Conservation (phyloP, 768 basidiomycete genomes). For the Suillus fuscotomentosus region DNA sequence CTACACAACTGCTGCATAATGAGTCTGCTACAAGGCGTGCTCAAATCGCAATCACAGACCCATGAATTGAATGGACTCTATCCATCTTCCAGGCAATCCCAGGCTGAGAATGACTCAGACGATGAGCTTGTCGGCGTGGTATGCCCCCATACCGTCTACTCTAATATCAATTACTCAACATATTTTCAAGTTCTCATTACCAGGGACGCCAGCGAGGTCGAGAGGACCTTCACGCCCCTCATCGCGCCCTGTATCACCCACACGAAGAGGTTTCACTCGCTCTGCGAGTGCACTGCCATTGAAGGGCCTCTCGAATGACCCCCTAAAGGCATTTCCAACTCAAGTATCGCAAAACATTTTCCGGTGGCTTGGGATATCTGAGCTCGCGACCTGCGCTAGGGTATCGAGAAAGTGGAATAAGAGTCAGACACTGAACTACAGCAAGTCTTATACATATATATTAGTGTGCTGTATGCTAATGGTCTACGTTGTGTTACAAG, state of each 20-base stretch:
- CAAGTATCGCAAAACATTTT: slow-evolving; percentile 83
- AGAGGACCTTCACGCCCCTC: slow-evolving; percentile 47
- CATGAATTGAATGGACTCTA: slow-evolving; percentile 19
- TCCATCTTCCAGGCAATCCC: slow-evolving; percentile 7
- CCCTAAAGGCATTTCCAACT: slow-evolving; percentile 72
- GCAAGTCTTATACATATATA: slow-evolving; percentile 37
- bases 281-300: slow-evolving; percentile 19
- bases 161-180: slow-evolving; percentile 11
- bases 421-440: slow-evolving; percentile 90
- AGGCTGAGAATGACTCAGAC: slow-evolving; percentile 52
- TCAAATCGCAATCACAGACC: slow-evolving; percentile 47
- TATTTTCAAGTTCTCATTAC: slow-evolving; percentile 53
- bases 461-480: not conserved
- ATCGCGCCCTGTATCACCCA: slow-evolving; percentile 33
- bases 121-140: slow-evolving; percentile 74
- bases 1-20: slow-evolving; percentile 41
- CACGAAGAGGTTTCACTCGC: slow-evolving; percentile 19
- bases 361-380: slow-evolving; percentile 51
- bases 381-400: slow-evolving; percentile 74
- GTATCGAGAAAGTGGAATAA: slow-evolving; percentile 87
- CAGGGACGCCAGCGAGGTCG: slow-evolving; percentile 67
- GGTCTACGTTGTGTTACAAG: slow-evolving; percentile 37
- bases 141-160: slow-evolving; percentile 26
- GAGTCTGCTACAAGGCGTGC: slow-evolving; percentile 66
- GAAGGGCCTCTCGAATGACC: slow-evolving; percentile 42